phyloP scores from a whole-genome alignment of 208 protist species.

The Trypanosoma boissoni region DNA sequence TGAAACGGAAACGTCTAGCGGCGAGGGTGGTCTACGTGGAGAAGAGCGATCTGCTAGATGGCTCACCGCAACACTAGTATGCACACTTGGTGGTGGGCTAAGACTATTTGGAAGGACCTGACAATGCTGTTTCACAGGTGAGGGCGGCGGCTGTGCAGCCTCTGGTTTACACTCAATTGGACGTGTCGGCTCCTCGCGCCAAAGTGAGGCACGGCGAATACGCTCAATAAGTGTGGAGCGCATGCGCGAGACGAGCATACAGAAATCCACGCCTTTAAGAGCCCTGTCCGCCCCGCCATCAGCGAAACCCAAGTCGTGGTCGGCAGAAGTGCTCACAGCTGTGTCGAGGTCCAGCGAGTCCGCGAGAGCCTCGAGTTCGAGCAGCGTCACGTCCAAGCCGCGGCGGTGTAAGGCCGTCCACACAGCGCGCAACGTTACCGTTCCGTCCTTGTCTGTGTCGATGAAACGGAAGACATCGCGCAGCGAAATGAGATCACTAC shows the following conservation, averaged over 20 bases:
- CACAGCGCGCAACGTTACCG: constrained; percentile 34
- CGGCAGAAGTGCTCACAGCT: background rate
- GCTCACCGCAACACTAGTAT: constrained; percentile 13
- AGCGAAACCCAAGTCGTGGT: background rate
- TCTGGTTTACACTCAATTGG: too few relatives aligned
- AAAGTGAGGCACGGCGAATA: constrained; percentile 29
- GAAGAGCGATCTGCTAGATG: constrained; percentile 4
- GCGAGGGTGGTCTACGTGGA: background rate
- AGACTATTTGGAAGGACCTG: constrained; percentile 11
- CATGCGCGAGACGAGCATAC: constrained; percentile 65
- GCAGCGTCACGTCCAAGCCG: constrained; percentile 30
- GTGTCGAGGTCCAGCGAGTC: constrained; percentile 49
- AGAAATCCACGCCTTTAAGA: constrained; percentile 53
- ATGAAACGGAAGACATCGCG: constrained; percentile 24
- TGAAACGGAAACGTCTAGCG: constrained; percentile 11
- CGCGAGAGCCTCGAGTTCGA: constrained; percentile 58
- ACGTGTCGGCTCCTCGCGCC: too few relatives aligned
- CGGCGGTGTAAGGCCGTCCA: constrained; percentile 25
- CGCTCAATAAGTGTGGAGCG: constrained; percentile 46
- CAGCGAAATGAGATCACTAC: constrained; percentile 21
- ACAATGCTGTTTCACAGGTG: background rate
- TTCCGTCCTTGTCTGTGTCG: constrained; percentile 11
- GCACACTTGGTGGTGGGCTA: constrained; percentile 25
- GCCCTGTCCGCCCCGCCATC: constrained; percentile 9
- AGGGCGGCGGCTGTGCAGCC: too few relatives aligned